Evolutionary conservation across 257 asterid genomes (phyloP), one percentile per base, ranked within the genome.

Genomic region (Marsdenia floribunda): DNA sequence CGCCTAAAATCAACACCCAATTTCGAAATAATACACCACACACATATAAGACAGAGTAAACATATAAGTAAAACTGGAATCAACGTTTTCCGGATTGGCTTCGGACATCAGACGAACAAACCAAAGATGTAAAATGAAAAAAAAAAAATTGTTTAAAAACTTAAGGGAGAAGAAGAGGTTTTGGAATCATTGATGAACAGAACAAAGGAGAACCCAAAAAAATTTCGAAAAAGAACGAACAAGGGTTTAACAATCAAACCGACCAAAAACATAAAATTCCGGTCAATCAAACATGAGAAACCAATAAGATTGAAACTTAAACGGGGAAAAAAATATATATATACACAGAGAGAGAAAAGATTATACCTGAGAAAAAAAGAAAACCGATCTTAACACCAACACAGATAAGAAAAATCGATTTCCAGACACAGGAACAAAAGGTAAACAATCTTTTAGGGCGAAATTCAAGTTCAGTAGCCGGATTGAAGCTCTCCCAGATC

Each of bases 401-500:
- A 80, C 76, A 75, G 87, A 79, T 4, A 61, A 42, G 33, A 77
- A 68, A 50, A 73, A 38, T 13, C 55, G 49, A 60, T 60, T 38
- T 7, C 46, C 75, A 12, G 29, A 14, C 24, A 66, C 5, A 40
- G 37, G 72, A 77, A 42, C 59, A 21, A 54, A 35, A 42, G 18
- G 24, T 21, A 14, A 15, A 14, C 47, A 42, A 50, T 24, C 42
- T 38, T 12, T 0, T 15, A 4, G 13, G 79, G 61, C 19, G 55
- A 69, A 85, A 77, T 86, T 22, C 26, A 29, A 83, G 83, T 82
- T 75, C 76, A 77, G 38, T 63, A 79, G 69, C 24, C 67, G 81
- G 71, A 33, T 79, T 58, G 77, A 85, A 82, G 89, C 82, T 82
- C 58, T 73, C 65, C 65, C 83, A 80, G 86, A 82, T 92, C 93